phyloP scores from a whole-genome alignment of 352 stramenopile genomes.

The Phytophthora sojae region DNA sequence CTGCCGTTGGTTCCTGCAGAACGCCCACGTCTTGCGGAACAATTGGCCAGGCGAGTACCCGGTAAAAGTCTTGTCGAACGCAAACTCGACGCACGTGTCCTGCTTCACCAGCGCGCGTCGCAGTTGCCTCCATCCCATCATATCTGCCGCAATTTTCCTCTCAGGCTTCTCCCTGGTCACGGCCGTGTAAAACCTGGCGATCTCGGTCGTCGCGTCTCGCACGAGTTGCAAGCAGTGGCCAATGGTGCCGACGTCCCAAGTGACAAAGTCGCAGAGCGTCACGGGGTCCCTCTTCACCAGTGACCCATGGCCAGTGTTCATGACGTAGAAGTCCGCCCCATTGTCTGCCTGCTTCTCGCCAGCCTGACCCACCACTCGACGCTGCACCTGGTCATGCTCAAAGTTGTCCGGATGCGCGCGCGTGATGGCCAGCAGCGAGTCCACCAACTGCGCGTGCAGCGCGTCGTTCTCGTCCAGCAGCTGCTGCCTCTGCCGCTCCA shows the following conservation, averaged over 20 bases:
- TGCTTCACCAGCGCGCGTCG: constrained; percentile 22
- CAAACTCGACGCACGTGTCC: constrained; percentile 37
- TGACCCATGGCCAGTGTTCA: background rate
- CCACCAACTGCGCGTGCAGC: constrained; percentile 42
- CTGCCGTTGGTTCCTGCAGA: constrained; percentile 37
- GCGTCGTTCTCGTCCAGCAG: constrained; percentile 36
- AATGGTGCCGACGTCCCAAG: constrained; percentile 39
- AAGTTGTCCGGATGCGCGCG: constrained; percentile 33
- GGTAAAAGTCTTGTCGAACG: constrained; percentile 37
- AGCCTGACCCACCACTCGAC: background rate
- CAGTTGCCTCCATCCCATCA: constrained; percentile 42
- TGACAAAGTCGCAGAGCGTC: constrained; percentile 50
- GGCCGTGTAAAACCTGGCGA: constrained; percentile 32
- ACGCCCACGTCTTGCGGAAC: constrained; percentile 42
- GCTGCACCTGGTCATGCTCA: constrained; percentile 27
- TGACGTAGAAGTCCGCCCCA: constrained; percentile 24
- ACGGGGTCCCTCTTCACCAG: constrained; percentile 28
- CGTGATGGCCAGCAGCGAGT: constrained; percentile 41
- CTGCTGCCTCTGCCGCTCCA: constrained; percentile 35
- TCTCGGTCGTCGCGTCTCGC: constrained; percentile 31
- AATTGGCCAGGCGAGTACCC: constrained; percentile 23
- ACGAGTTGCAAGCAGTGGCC: constrained; percentile 44
- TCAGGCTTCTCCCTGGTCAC: background rate
- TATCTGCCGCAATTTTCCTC: background rate
- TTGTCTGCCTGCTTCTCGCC: background rate